Base-by-base conservation (phyloP, 169 alveolate species). In the Perkinsus chesapeaki region DNA sequence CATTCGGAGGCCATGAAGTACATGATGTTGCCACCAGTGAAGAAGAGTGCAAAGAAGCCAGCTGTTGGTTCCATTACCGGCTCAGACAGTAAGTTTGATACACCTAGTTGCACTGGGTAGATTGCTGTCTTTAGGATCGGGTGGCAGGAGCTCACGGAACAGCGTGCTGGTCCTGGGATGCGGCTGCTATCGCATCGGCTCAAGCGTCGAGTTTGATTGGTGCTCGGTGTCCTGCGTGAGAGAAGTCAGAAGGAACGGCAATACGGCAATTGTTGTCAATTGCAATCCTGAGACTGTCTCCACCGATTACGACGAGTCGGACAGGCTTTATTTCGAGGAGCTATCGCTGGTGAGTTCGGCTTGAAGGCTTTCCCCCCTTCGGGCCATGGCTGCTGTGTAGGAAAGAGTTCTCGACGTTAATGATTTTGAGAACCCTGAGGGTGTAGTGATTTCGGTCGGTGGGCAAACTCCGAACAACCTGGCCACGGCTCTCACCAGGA, bases 251-350 rank as follows among this genome's bases (percentile, higher is more conserved):
- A 92, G 93, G 27, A 91, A 91, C 39, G 97, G 97, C 48, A 93
- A 93, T 39, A 43, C 27, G 39, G 96, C 96, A 34, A 94, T 95
- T 27, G 95, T 96, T 72, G 98, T 97, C 93, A 97, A 97, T 93
- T 97, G 98, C 96, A 97, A 97, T 92, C 98, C 98, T 5, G 98
- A 97, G 95, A 97, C 98, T 1, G 98, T 97, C 23, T 96, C 98
- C 37, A 97, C 98, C 31, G 98, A 97, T 93, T 97, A 94, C 95
- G 98, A 97, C 94, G 98, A 96, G 92, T 94, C 97, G 92, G 98
- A 97, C 94, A 93, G 94, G 37, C 95, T 97, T 39, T 97, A 96
- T 93, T 97, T 97, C 94, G 98, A 97, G 92, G 98, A 97, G 94
- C 93, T 97, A 31, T 95, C 97, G 20, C 91, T 95, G 48, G 98